A percentile compares a stretch with the other conserved stretches of the same genome.
Evolutionary conservation across 352 stramenopile genomes (phyloP).

Genomic region (Pythium phragmiticola): DNA sequence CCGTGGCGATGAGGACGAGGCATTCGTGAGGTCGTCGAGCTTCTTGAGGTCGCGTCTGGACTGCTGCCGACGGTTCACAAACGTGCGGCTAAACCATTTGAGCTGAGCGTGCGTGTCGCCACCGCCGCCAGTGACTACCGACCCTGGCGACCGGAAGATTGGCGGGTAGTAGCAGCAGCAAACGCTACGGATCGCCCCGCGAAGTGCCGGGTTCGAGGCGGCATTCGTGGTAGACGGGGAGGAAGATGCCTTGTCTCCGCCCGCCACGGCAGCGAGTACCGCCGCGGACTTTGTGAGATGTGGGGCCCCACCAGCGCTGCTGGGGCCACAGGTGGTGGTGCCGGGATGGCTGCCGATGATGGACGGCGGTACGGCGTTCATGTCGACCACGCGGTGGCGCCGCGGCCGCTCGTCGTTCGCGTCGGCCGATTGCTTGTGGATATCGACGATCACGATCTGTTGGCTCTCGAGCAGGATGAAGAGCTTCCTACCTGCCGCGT

Average conservation of each 20-base stretch:
- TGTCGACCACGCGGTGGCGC: slow-evolving; percentile 35
- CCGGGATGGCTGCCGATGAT: background rate
- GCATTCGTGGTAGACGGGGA: background rate
- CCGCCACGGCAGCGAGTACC: no score
- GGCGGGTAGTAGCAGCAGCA: slow-evolving; percentile 60
- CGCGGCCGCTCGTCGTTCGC: background rate
- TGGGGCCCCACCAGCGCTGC: no score
- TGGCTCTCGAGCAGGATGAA: slow-evolving; percentile 63
- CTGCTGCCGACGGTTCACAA: slow-evolving; percentile 29
- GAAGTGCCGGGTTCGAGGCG: slow-evolving; percentile 14
- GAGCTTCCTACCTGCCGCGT: slow-evolving; percentile 44
- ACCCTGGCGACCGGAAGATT: slow-evolving; percentile 33
- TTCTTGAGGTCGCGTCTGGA: slow-evolving; percentile 22
- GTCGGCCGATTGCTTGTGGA: slow-evolving; percentile 12
- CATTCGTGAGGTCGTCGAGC: slow-evolving; percentile 18
- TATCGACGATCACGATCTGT: slow-evolving; percentile 49
- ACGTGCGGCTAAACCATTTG: slow-evolving; percentile 37
- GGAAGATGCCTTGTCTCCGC: no score
- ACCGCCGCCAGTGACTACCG: background rate
- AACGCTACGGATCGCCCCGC: slow-evolving; percentile 27
- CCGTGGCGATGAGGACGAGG: background rate
- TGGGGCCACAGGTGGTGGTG: background rate
- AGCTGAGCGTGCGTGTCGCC: slow-evolving; percentile 24
- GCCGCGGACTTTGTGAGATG: background rate
- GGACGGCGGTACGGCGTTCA: slow-evolving; percentile 19